These are phyloP conservation scores for Yarrowia deformans DNA, from an alignment of 805 yeast species.

Conservation along the genomic window DNA sequence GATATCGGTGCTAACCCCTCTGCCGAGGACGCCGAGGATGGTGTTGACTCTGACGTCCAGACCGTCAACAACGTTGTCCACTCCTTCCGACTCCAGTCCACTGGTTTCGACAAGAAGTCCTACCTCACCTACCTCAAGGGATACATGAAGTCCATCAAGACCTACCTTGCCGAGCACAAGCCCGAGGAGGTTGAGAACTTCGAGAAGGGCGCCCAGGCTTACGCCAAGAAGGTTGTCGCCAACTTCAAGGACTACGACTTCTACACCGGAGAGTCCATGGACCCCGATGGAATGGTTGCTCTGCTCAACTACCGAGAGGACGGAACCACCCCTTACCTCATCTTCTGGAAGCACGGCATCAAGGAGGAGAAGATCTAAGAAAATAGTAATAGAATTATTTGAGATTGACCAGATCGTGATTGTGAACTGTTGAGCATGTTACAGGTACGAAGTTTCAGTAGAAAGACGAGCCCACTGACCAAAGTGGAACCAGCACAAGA, in stretches of 20 bases:
- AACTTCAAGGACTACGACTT: constrained; percentile 99
- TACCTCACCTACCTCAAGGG: constrained; percentile 96
- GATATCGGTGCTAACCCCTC: constrained; percentile 99
- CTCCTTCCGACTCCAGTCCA: constrained; percentile 97
- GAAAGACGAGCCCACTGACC: too few species aligned
- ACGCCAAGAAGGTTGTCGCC: constrained; percentile 94
- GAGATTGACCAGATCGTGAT: too few species aligned
- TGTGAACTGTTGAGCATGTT: too few species aligned
- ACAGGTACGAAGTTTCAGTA: too few species aligned
- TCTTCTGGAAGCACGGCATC: constrained; percentile 99
- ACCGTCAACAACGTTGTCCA: constrained; percentile 97
- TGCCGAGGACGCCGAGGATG: constrained; percentile 91
- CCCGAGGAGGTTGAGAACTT: constrained; percentile 88
- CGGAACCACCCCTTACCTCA: constrained; percentile 96
- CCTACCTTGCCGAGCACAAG: constrained; percentile 82
- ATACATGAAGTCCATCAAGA: constrained; percentile 97
- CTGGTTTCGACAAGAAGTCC: constrained; percentile 97
- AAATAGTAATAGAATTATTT: constrained; percentile 38
- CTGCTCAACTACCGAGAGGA: constrained; percentile 99
- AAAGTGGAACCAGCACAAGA: too few species aligned
- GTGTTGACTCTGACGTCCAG: constrained; percentile 86
- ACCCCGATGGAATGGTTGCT: constrained; percentile 98
- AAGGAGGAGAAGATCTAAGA: constrained; percentile 85
- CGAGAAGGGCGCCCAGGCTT: constrained; percentile 96
- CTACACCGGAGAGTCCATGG: constrained; percentile 99